Evolutionary conservation across 2,329 filamentous ascomycete species (phyloP).

Genomic region (Aspergillus phoenicis): DNA sequence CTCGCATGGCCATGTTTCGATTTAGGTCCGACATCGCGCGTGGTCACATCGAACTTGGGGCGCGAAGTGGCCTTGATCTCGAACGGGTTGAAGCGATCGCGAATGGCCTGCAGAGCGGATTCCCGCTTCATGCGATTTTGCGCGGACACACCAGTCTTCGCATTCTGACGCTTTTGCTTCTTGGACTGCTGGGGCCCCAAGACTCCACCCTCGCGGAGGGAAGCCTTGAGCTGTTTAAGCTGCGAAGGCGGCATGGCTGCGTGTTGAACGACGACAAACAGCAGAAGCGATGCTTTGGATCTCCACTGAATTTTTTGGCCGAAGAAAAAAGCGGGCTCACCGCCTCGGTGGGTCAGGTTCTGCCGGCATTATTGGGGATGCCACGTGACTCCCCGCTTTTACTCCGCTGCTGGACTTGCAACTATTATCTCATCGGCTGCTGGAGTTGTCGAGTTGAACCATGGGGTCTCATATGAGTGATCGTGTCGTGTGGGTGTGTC

Average conservation of each 20-base stretch:
- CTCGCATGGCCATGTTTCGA: constrained; percentile 64
- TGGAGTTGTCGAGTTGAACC: not conserved
- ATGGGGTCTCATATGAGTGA: constrained; percentile 43
- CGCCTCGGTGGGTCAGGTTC: constrained; percentile 35
- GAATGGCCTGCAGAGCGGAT: constrained; percentile 78
- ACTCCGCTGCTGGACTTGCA: not conserved
- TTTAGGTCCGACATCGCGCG: constrained; percentile 55
- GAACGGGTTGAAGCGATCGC: constrained; percentile 97
- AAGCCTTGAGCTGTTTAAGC: constrained; percentile 91
- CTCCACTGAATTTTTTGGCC: constrained; percentile 32
- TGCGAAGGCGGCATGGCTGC: constrained; percentile 86
- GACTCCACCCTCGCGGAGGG: constrained; percentile 84
- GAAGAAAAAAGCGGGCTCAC: constrained; percentile 37
- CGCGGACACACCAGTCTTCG: constrained; percentile 65
- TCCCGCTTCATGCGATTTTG: constrained; percentile 77
- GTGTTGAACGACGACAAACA: constrained; percentile 13
- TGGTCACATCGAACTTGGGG: constrained; percentile 84
- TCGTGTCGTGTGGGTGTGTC: constrained; percentile 42
- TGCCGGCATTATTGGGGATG: constrained; percentile 23
- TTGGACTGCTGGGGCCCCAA: constrained; percentile 92
- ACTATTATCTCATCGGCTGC: too few species aligned
- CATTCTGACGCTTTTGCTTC: constrained; percentile 81
- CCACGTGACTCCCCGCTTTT: constrained; percentile 20
- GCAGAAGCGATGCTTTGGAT: constrained; percentile 19
- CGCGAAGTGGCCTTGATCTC: constrained; percentile 82